Base-by-base conservation (phyloP, 2,329 filamentous ascomycete genomes). In the Juglanconis oblonga region DNA sequence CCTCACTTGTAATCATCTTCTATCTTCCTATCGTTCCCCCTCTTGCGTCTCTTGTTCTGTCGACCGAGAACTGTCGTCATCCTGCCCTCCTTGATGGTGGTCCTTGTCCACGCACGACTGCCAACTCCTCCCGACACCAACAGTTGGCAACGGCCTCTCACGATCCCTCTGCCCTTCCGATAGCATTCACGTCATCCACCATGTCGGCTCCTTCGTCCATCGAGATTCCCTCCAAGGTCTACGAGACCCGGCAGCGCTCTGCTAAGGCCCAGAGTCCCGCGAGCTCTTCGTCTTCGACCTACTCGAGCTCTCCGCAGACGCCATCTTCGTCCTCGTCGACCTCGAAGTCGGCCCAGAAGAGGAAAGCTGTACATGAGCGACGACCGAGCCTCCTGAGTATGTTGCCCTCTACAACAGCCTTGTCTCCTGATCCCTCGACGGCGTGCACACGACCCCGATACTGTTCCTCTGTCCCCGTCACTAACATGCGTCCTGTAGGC, bases 131-230 rank as follows among this genome's bases (percentile, higher is more conserved):
- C 40, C 55, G 44, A 24, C 38, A 49, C 32, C 44, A 50, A 40
- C 17, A n/a, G 47, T 53, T 24, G 24, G 51, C 47, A 52, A 32
- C 24, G 9, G 47, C 55, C n/a, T 14, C 31, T n/a, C 17, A 52
- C 42, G n/a, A 17, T 32, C 36, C 40, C 45, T 51, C 48, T 33
- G 2, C 58, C 55, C 56, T 57, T 61, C 50, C 64, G 61, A 50
- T 53, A 57, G 40, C 49, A 29, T 13, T 17, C 49, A 36, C 29
- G 7, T 24, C 29, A 17, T 14, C 67, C 64, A 74, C 64, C 66
- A 86, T 88, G 85, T 87, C 86, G 3, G 35, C 48, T 3, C 14
- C 47, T 62, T 87, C 87, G 61, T 89, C 86, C 62, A 91, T 91
- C 75, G 79, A 82, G 65, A 91, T 92, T 67, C 88, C 87, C 64